Conservation (phyloP, 2,329 filamentous ascomycete species). For the Daldinia sp. region DNA sequence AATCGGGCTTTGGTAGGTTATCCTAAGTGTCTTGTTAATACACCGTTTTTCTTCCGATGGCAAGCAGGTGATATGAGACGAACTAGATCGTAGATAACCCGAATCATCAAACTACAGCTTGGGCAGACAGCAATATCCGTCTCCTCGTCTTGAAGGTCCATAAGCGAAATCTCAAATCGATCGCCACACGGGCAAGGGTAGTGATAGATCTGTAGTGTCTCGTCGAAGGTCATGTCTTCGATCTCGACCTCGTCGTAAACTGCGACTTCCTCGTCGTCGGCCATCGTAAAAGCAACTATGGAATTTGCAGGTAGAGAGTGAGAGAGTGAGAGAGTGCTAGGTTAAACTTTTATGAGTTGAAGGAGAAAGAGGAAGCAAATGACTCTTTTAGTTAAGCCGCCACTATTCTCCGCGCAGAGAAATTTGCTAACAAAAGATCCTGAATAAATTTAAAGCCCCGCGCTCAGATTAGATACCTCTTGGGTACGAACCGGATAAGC, state of each 20-base stretch:
- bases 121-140: slow-evolving; percentile 94
- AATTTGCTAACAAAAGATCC: slow-evolving; percentile 12
- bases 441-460: slow-evolving; percentile 26
- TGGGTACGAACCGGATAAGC: slow-evolving; percentile 28
- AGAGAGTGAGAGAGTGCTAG: too few relatives aligned
- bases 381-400: background rate
- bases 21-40: slow-evolving; percentile 38
- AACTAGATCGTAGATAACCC: slow-evolving; percentile 90
- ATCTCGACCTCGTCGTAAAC: slow-evolving; percentile 99
- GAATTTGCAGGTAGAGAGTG: background rate
- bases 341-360: background rate
- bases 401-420: background rate
- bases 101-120: slow-evolving; percentile 95
- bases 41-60: background rate
- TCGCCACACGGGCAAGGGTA: slow-evolving; percentile 98
- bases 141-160: slow-evolving; percentile 84
- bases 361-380: background rate
- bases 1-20: slow-evolving; percentile 44
- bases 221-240: slow-evolving; percentile 95
- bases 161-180: slow-evolving; percentile 88
- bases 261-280: slow-evolving; percentile 67
- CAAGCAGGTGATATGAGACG: slow-evolving; percentile 42
- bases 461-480: too few relatives aligned
- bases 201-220: slow-evolving; percentile 84
- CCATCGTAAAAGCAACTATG: slow-evolving; percentile 59